phyloP scores from a whole-genome alignment of 192 early-diverging fungal genomes.

The Hyaloraphidium curvatum region DNA sequence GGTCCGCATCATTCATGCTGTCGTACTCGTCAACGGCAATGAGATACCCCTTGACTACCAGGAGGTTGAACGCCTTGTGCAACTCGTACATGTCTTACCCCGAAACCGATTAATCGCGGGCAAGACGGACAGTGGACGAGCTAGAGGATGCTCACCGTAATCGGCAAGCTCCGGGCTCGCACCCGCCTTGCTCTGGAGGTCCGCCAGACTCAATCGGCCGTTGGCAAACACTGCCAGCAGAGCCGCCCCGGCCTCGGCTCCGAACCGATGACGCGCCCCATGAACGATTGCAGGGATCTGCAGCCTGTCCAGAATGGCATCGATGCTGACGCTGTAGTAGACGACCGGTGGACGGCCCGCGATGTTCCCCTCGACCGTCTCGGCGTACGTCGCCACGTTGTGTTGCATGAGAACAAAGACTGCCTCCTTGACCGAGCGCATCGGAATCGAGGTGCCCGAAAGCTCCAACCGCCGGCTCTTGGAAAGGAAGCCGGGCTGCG shows the following conservation, averaged over 20 bases:
- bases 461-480: no score
- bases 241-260: not conserved
- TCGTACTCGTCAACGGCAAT: no score
- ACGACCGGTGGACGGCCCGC: not conserved
- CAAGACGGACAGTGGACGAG: no score
- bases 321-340: not conserved
- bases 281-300: not conserved
- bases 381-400: not conserved
- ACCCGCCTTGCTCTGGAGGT: not conserved
- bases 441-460: not conserved
- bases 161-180: no score
- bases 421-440: not conserved
- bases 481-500: no score
- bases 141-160: no score
- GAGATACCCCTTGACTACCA: no score
- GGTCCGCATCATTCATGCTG: no score
- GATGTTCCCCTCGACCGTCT: not conserved
- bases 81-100: no score
- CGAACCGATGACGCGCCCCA: not conserved
- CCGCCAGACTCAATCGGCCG: not conserved
- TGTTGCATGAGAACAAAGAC: not conserved
- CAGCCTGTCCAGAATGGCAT: not conserved
- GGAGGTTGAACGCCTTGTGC: no score
- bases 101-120: no score
- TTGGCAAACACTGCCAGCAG: not conserved